Base-by-base conservation (phyloP, 257 asterid genomes). In the Salvia rosmarinus region DNA sequence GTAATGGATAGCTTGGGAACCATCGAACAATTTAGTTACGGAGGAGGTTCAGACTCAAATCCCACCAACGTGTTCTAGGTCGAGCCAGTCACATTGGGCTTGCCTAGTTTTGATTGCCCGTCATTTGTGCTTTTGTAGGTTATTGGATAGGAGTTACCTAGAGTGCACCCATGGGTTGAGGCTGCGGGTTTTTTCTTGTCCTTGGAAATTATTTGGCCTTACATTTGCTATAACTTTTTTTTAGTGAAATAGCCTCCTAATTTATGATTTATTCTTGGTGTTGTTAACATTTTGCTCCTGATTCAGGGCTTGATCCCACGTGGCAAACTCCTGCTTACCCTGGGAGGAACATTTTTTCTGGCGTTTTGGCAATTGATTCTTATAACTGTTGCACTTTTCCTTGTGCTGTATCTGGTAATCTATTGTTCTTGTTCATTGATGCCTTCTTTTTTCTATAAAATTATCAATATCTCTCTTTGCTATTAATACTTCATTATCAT, bases 241-340 rank as follows among this genome's bases (percentile, higher is more conserved):
- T 19, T 61, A 40, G 43, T 59, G n/a, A 54, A 17, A 43, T 46
- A n/a, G 17, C 39, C 46, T 64, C 42, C 67, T 35, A 16, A 50
- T 67, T 61, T 59, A 19, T 49, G 30, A 34, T 60, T n/a, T 64
- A 13, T 44, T 64, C 4, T 49, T 49, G 19, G 52, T 34, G n/a
- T 63, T 64, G 1, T 59, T 32, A 49, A 12, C 4, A 59, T 13
- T n/a, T 35, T 25, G 21, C 8, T 25, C 34, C 4, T 59, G 19
- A 62, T 74, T 61, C 83, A 90, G 98, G 99, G 99, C 74, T 74
- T 94, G 86, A 81, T 94, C 80, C 99, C 99, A 2, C 91, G 99
- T 61, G 99, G 85, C 58, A 91, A 83, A 79, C 75, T 86, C 64
- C 82, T 94, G 81, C 88, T 94, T 70, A 89, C 91, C n/a, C 82